Evolutionary conservation across 352 stramenopile species (phyloP).

Genomic region (Albugo candida): DNA sequence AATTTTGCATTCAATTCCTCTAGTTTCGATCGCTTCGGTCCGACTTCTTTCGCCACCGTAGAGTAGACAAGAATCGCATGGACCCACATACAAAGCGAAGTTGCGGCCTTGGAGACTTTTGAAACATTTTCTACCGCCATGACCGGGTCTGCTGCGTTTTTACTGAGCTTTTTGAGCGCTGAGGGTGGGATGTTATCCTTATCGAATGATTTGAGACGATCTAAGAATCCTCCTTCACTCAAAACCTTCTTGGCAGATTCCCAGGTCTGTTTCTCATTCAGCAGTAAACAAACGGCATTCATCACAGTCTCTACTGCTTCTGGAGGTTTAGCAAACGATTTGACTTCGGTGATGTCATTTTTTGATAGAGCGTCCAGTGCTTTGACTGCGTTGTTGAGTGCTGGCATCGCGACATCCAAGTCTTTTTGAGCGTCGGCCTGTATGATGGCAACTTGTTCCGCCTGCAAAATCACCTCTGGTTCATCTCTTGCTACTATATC

Average conservation of each 20-base stretch:
- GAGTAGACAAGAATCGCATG: slow-evolving; percentile 92
- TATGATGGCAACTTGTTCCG: slow-evolving; percentile 78
- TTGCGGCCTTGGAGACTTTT: slow-evolving; percentile 84
- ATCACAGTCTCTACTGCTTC: slow-evolving; percentile 85
- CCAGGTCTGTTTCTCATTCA: slow-evolving; percentile 87
- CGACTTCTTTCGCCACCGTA: slow-evolving; percentile 87
- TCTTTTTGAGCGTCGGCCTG: slow-evolving; percentile 86
- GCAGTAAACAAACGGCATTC: slow-evolving; percentile 85
- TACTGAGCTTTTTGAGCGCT: slow-evolving; percentile 79
- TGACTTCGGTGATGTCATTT: slow-evolving; percentile 87
- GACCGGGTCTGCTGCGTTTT: slow-evolving; percentile 56
- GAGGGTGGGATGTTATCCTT: slow-evolving; percentile 87
- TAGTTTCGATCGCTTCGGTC: slow-evolving; percentile 80
- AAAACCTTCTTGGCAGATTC: slow-evolving; percentile 84
- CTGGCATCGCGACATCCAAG: slow-evolving; percentile 83
- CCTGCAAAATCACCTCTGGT: slow-evolving; percentile 79
- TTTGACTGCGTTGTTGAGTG: slow-evolving; percentile 77
- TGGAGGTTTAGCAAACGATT: slow-evolving; percentile 86
- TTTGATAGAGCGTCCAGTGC: slow-evolving; percentile 82
- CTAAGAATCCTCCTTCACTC: slow-evolving; percentile 71
- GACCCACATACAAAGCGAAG: slow-evolving; percentile 86
- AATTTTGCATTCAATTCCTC: slow-evolving; percentile 85
- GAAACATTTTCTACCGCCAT: slow-evolving; percentile 83
- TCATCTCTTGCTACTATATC: slow-evolving; percentile 81
- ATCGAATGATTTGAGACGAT: slow-evolving; percentile 82